phyloP scores from a whole-genome alignment of 345 rosid genomes.

The Syzygium grande region DNA sequence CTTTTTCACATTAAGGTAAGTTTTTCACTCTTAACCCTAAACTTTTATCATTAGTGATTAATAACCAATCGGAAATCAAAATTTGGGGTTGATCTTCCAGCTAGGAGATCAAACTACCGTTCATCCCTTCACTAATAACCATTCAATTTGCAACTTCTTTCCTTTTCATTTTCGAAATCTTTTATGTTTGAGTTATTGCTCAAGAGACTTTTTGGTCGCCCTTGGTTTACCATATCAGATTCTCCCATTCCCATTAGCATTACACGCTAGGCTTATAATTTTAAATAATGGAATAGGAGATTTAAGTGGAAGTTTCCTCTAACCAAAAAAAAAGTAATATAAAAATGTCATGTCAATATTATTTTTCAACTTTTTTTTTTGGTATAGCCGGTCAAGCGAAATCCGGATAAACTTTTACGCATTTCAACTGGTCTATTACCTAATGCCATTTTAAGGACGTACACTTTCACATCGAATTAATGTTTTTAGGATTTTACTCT shows the following conservation, averaged over 20 bases:
- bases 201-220: neutral
- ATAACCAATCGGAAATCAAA: no score
- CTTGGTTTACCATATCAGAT: neutral
- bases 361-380: neutral
- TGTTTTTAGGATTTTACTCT: no score
- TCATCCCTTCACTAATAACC: no score
- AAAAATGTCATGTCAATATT: neutral
- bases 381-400: neutral
- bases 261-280: neutral
- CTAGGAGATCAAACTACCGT: no score
- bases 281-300: neutral
- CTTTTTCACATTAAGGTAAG: no score
- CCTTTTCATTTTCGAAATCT: no score
- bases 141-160: no score
- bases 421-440: neutral
- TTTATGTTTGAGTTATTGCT: neutral
- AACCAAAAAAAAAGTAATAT: neutral
- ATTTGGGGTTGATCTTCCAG: no score
- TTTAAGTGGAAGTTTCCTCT: neutral
- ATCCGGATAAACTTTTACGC: neutral
- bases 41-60: no score
- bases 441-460: no score
- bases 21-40: no score
- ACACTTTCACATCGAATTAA: no score
- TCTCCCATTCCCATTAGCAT: neutral